Conservation (phyloP, 2,329 filamentous ascomycete genomes). For the Kalaharituber pfeilii region DNA sequence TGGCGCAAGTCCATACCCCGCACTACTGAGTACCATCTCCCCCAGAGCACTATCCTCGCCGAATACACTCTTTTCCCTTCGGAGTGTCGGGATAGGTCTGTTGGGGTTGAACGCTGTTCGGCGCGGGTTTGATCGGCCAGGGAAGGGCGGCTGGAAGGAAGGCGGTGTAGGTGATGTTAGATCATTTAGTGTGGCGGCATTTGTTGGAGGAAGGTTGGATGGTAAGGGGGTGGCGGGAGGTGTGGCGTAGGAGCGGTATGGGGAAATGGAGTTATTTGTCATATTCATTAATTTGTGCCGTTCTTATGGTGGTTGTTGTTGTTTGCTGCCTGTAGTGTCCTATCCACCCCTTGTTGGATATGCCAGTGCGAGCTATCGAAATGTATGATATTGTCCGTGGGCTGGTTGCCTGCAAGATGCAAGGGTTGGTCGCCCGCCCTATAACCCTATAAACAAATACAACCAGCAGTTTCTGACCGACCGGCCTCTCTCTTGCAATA, state of each 20-base stretch:
- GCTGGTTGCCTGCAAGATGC: background rate
- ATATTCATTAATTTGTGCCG: background rate
- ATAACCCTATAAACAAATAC: background rate
- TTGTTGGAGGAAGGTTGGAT: background rate
- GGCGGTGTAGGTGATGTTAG: background rate
- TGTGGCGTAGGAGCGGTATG: background rate
- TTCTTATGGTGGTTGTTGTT: background rate
- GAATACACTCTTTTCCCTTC: background rate
- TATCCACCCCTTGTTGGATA: background rate
- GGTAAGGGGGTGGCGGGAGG: background rate
- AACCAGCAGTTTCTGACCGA: too few relatives aligned
- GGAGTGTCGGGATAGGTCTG: background rate
- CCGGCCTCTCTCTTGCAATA: too few relatives aligned
- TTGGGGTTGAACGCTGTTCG: background rate
- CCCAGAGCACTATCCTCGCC: background rate
- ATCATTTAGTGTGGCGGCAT: background rate
- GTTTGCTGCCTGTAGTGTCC: background rate
- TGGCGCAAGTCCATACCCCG: background rate
- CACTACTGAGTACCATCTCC: background rate
- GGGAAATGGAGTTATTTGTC: background rate
- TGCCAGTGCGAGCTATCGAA: background rate
- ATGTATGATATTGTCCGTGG: background rate
- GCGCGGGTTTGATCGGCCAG: background rate
- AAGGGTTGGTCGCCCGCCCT: background rate
- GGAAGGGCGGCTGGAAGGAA: background rate